Evolutionary conservation across 768 basidiomycete species (phyloP).

Genomic region (Exsudoporus frostii): DNA sequence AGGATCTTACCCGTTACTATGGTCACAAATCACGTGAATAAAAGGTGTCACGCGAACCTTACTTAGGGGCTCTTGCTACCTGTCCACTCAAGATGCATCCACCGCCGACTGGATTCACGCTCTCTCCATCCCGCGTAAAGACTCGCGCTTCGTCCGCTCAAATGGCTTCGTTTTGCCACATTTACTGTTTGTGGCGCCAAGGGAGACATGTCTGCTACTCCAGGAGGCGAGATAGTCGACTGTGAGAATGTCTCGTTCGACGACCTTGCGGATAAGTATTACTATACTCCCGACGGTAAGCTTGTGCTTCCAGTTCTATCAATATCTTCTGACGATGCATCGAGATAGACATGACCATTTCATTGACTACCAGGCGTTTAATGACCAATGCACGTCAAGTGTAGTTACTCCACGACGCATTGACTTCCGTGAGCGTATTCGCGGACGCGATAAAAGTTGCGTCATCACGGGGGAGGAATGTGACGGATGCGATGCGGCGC

Average conservation of each 20-base stretch:
- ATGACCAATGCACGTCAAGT: neutral
- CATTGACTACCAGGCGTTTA: neutral
- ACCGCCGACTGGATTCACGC: neutral
- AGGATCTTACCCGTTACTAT: slow-evolving; percentile 11
- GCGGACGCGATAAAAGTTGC: neutral
- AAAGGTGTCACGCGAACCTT: neutral
- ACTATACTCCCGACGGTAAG: neutral
- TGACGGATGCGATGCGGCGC: neutral
- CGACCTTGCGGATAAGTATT: neutral
- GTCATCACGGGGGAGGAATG: neutral
- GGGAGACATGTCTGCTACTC: neutral
- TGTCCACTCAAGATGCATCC: no score
- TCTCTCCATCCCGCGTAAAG: neutral
- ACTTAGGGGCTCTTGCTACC: no score
- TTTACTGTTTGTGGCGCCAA: neutral
- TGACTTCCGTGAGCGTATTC: neutral
- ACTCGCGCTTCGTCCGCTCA: no score
- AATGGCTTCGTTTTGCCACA: neutral
- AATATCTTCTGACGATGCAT: neutral
- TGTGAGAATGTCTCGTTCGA: neutral
- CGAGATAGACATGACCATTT: neutral
- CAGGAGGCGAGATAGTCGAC: neutral
- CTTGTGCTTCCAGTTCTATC: neutral
- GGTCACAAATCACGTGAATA: slow-evolving; percentile 13
- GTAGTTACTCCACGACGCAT: neutral